phyloP scores from a whole-genome alignment of 805 yeast genomes.

The Candida berthetii region DNA sequence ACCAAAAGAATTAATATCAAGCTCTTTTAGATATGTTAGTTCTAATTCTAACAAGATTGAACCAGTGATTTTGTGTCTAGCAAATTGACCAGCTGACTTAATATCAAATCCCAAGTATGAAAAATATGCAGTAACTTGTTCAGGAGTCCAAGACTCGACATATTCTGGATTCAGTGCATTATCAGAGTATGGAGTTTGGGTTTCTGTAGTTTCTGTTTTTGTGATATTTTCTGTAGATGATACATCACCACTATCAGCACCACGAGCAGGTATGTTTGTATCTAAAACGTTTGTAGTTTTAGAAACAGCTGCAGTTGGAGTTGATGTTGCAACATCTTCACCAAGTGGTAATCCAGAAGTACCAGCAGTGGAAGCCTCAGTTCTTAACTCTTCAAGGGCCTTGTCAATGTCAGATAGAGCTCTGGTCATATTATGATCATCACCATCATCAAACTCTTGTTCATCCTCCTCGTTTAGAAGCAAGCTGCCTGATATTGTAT shows the following conservation, averaged over 20 bases:
- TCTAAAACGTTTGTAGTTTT: background rate
- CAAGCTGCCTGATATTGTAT: background rate
- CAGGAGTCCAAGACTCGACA: conserved; percentile 73
- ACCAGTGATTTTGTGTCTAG: conserved; percentile 86
- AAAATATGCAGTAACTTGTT: conserved; percentile 78
- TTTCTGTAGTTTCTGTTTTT: too few species aligned
- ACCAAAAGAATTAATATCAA: conserved; percentile 90
- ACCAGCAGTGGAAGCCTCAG: conserved; percentile 14
- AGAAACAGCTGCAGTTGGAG: background rate
- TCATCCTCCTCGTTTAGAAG: background rate
- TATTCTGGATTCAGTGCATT: conserved; percentile 38
- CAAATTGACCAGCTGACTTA: conserved; percentile 72
- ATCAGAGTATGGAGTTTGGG: background rate
- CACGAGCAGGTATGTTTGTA: background rate
- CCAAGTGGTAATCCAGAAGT: background rate
- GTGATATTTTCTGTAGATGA: too few species aligned
- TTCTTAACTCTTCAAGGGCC: conserved; percentile 59
- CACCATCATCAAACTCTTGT: background rate
- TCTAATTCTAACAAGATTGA: conserved; percentile 80
- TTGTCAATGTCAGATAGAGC: conserved; percentile 70
- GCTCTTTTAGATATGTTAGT: conserved; percentile 78
- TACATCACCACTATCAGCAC: too few species aligned
- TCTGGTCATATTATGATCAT: conserved; percentile 30
- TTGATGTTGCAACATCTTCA: background rate
- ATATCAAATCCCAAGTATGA: conserved; percentile 66